A percentile compares a stretch with the other conserved stretches of the same genome.
phyloP scores from a whole-genome alignment of 2,329 filamentous ascomycete genomes.

The Bipolaris cookei region DNA sequence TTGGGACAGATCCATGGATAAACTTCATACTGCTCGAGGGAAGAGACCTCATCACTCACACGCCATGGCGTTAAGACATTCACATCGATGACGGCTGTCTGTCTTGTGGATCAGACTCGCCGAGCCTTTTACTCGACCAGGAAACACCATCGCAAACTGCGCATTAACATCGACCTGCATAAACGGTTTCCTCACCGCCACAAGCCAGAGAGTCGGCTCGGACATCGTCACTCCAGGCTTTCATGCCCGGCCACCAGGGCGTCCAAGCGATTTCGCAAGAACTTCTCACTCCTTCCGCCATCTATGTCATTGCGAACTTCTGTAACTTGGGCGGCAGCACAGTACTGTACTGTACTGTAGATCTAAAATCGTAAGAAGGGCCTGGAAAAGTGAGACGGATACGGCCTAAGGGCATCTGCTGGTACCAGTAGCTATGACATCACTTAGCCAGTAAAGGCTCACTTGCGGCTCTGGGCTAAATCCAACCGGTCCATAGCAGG shows the following conservation, averaged over 20 bases:
- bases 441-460: neutral
- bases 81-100: neutral
- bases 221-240: neutral
- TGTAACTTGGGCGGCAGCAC: neutral
- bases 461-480: conserved; percentile 1
- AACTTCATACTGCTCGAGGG: neutral
- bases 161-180: neutral
- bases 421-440: conserved; percentile 1
- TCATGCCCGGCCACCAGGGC: neutral
- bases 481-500: neutral
- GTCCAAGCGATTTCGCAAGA: neutral
- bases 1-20: conserved; percentile 7
- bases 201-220: neutral
- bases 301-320: neutral
- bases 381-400: neutral
- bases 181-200: neutral
- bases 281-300: neutral
- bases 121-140: conserved; percentile 3
- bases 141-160: neutral
- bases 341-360: neutral
- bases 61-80: conserved; percentile 7
- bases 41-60: conserved; percentile 7
- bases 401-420: neutral
- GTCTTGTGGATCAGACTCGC: conserved; percentile 7
- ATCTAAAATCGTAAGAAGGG: neutral